phyloP scores from a whole-genome alignment of 1,284 basidiomycete genomes.

The Rhodotorula sp. region DNA sequence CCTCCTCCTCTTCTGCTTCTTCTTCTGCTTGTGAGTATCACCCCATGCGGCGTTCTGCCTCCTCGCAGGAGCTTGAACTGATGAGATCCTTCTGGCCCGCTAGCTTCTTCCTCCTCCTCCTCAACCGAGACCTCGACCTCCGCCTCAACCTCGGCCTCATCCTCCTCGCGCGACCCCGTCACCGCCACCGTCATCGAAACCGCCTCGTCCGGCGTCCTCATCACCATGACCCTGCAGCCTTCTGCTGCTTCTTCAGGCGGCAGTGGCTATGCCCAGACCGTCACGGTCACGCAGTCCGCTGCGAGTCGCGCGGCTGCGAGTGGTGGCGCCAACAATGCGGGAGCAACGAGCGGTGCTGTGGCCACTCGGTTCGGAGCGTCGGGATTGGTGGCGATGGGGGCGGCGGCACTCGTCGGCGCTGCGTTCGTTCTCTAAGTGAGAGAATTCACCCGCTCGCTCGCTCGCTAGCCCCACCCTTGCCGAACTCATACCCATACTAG shows the following conservation, averaged over 20 bases:
- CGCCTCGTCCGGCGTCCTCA: constrained; percentile 15
- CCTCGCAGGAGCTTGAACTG: background rate
- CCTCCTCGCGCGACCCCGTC: background rate
- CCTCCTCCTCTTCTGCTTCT: background rate
- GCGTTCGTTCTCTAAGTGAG: too few relatives aligned
- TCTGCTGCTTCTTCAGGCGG: background rate
- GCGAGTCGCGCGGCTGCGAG: background rate
- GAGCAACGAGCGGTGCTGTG: background rate
- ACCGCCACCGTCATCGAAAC: constrained; percentile 26
- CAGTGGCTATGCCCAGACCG: background rate
- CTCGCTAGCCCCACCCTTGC: too few relatives aligned
- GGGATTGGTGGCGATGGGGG: too few relatives aligned
- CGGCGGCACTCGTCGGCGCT: too few relatives aligned
- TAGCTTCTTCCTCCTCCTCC: constrained; percentile 1
- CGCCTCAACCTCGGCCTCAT: background rate
- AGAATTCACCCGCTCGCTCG: too few relatives aligned
- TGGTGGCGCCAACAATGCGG: background rate
- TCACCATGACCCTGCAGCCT: constrained; percentile 9
- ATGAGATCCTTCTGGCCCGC: background rate
- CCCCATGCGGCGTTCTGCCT: background rate
- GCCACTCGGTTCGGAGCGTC: too few relatives aligned
- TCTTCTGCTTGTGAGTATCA: background rate
- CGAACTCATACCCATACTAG: too few relatives aligned
- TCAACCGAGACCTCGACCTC: too few relatives aligned
- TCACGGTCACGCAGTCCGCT: constrained; percentile 2